phyloP scores from a whole-genome alignment of 2,329 filamentous ascomycete species.

The Plectosphaerella cucumerina region DNA sequence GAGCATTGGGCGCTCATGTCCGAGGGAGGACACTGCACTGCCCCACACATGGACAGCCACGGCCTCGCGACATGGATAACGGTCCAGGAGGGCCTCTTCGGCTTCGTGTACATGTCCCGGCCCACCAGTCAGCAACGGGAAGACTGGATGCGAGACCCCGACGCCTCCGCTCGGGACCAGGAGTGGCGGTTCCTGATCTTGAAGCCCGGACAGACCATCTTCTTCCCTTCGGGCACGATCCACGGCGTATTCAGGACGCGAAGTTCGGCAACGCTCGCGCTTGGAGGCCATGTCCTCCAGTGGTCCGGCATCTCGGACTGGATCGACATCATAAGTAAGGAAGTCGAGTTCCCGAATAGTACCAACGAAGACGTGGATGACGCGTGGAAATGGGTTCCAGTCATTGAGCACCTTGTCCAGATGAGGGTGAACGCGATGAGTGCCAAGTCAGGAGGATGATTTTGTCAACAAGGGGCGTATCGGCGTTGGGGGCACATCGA shows the following conservation, averaged over 20 bases:
- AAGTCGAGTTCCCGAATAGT: constrained; percentile 1
- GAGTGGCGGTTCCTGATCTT: constrained; percentile 26
- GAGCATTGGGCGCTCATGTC: constrained; percentile 25
- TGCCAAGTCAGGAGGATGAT: too few relatives aligned
- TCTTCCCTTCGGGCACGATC: constrained; percentile 27
- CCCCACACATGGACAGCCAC: constrained; percentile 28
- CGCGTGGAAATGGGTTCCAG: too few relatives aligned
- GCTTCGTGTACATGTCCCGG: constrained; percentile 25
- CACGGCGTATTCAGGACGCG: constrained; percentile 27
- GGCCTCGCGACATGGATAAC: constrained; percentile 29
- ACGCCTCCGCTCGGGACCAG: constrained; percentile 17
- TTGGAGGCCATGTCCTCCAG: constrained; percentile 27
- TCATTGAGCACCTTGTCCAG: too few relatives aligned
- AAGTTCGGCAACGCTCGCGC: constrained; percentile 21
- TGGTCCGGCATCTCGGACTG: constrained; percentile 24
- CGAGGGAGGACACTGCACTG: constrained; percentile 27
- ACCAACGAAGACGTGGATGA: constrained; percentile 5
- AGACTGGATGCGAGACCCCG: constrained; percentile 15
- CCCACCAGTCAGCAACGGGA: constrained; percentile 18
- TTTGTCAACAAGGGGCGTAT: too few relatives aligned
- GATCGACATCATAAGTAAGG: constrained; percentile 24
- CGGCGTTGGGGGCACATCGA: too few relatives aligned
- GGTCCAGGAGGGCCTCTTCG: constrained; percentile 18
- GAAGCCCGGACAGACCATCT: constrained; percentile 27
- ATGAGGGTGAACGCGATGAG: too few relatives aligned